These are phyloP conservation scores for Kwoniella newhampshirensis DNA, from an alignment of 768 basidiomycete species.

Conservation along the genomic window DNA sequence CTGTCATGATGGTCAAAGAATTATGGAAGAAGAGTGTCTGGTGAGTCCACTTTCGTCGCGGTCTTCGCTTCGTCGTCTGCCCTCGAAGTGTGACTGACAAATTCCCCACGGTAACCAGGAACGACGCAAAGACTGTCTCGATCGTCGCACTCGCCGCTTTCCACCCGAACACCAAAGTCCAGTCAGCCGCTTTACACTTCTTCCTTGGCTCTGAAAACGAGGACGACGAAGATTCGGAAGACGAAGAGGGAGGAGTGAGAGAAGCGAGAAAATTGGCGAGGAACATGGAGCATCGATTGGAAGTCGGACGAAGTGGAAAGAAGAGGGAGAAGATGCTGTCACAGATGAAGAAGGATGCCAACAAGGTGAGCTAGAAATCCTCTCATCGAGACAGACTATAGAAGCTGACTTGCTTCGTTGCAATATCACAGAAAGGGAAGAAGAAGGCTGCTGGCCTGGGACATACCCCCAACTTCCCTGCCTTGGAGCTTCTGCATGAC, in stretches of 20 bases:
- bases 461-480: constrained; percentile 71
- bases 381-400: neutral
- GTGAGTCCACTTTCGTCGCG: constrained; percentile 53
- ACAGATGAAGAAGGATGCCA: constrained; percentile 62
- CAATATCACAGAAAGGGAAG: constrained; percentile 47
- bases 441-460: constrained; percentile 53
- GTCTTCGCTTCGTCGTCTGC: neutral
- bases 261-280: constrained; percentile 66
- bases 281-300: constrained; percentile 65
- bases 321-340: constrained; percentile 66
- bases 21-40: constrained; percentile 92
- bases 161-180: constrained; percentile 90
- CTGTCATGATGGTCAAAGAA: constrained; percentile 87
- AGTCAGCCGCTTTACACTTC: constrained; percentile 90
- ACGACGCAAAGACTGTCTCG: constrained; percentile 85
- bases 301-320: constrained; percentile 60
- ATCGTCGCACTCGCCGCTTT: constrained; percentile 89
- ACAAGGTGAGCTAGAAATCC: constrained; percentile 62
- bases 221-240: constrained; percentile 71
- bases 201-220: constrained; percentile 79
- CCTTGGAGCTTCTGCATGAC: constrained; percentile 86
- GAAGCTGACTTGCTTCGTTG: neutral
- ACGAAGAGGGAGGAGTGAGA: constrained; percentile 60
- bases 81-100: neutral
- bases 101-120: constrained; percentile 57